phyloP scores from a whole-genome alignment of 257 asterid genomes.

The Solanum clarkiae region DNA sequence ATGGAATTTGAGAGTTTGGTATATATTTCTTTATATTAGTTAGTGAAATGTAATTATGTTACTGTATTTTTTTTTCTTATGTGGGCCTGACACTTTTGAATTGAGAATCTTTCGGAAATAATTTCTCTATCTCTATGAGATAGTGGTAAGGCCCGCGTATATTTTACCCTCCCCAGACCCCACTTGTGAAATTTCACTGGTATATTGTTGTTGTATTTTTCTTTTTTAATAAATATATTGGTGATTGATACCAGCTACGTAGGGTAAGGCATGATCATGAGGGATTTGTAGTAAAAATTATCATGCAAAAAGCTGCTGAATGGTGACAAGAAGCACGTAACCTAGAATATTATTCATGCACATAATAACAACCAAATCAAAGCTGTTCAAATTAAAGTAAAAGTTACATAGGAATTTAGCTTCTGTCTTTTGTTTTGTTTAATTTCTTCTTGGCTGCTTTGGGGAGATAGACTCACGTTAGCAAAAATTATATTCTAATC shows the following conservation, averaged over 20 bases:
- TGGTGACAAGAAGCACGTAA: not conserved
- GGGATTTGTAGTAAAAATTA: not conserved
- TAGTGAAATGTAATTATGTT: not conserved
- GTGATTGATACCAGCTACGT: not conserved
- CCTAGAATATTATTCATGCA: not conserved
- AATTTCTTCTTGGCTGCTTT: slow-evolving; percentile 1
- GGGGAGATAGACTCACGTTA: not conserved
- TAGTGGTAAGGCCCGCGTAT: too few relatives aligned
- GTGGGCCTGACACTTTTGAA: too few relatives aligned
- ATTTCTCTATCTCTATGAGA: too few relatives aligned
- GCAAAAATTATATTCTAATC: not conserved
- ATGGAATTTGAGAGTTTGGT: not conserved
- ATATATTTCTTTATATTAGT: not conserved
- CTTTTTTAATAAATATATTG: not conserved
- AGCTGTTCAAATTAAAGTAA: not conserved
- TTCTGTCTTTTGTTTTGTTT: not conserved
- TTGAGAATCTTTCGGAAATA: too few relatives aligned
- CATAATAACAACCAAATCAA: not conserved
- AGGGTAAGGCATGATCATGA: not conserved
- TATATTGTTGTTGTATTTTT: too few relatives aligned
- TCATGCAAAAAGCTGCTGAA: slow-evolving; percentile 12
- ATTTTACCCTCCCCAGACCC: too few relatives aligned
- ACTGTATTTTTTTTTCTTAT: not conserved
- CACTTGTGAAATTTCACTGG: too few relatives aligned
- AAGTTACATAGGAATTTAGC: not conserved